These are phyloP conservation scores for Chlorella ohadii DNA, from an alignment of 139 green algal genomes.

Conservation along the genomic window DNA sequence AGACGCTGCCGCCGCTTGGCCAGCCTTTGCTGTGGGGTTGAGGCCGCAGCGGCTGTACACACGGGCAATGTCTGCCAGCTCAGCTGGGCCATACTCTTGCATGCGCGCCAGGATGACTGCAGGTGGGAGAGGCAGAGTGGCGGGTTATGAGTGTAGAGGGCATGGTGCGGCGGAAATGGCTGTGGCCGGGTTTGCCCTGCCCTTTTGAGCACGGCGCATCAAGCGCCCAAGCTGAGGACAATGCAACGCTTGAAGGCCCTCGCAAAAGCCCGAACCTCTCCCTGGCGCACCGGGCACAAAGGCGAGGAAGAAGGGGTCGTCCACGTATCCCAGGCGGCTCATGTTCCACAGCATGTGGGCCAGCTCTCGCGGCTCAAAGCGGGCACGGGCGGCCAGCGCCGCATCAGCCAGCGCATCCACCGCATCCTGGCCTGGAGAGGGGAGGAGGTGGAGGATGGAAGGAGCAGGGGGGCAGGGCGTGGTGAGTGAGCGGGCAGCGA, in stretches of 20 bases:
- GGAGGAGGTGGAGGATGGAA: background rate
- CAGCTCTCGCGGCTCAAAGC: conserved; percentile 2
- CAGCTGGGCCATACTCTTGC: conserved; percentile 10
- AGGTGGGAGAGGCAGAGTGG: background rate
- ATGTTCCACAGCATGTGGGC: conserved; percentile 29
- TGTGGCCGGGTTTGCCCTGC: no score
- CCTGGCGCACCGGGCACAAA: conserved; percentile 11
- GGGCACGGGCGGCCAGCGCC: background rate
- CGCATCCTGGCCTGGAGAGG: conserved; percentile 15
- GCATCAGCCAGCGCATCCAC: conserved; percentile 21
- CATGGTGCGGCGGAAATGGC: no score
- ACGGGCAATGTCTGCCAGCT: conserved; percentile 36
- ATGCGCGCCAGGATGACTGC: conserved; percentile 25
- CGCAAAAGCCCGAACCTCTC: no score
- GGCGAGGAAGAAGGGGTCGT: conserved; percentile 27
- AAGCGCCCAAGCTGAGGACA: no score
- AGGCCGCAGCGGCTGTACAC: conserved; percentile 15
- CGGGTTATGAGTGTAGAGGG: no score
- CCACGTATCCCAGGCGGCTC: conserved; percentile 12
- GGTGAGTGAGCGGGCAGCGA: background rate
- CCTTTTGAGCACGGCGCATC: no score
- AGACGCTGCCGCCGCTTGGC: no score
- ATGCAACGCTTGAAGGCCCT: no score
- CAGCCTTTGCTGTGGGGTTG: conserved; percentile 1
- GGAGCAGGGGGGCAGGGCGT: background rate